Evolutionary conservation across 495 filamentous ascomycete species (phyloP), one percentile per base, ranked within the genome.

Genomic region (Podospora fimiseda): DNA sequence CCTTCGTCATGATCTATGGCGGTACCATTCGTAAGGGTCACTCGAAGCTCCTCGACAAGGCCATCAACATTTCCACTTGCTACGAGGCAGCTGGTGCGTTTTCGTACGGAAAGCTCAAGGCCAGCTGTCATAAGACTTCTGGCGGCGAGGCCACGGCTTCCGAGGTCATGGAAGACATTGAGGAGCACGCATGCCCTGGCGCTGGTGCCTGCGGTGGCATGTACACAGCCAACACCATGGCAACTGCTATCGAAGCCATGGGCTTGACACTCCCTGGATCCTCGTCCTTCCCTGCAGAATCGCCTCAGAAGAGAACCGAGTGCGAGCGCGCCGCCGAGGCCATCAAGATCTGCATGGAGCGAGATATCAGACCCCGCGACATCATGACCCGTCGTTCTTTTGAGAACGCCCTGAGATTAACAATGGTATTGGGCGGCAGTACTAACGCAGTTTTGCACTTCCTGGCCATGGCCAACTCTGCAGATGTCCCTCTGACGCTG

Each of bases 201-300:
- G 83, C 88, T 13, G 92, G 92, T 27, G 91, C 90, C n/a, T 98
- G 93, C 61, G 93, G 93, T 57, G 93, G 93, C 44, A 98, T 98
- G 88, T 81, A 87, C 69, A 98, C 93, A 2, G 93, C 93, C 50
- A 98, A 98, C 68, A 96, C 93, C 2, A 95, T 98, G 91, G 88
- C 89, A 4, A 94, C 90, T 0, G 90, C 90, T 13, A 90, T 98
- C 57, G 93, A 98, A 68, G 87, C 90, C 7, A 95, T 98, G 89
- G 93, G 93, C 48, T 77, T 98, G 19, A 83, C 83, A 2, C 76
- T 96, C 14, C 92, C 93, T 0, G 92, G 92, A 9, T 95, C 89
- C 1, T 95, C 90, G 0, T 92, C 88, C 0, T 95, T 84, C 49
- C 91, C 92, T 2, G 93, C 93, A 2, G 75, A 81, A 8, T 92